Evolutionary conservation across 108 stramenopile genomes (phyloP).

Genomic region (Skeletonema tropicum): DNA sequence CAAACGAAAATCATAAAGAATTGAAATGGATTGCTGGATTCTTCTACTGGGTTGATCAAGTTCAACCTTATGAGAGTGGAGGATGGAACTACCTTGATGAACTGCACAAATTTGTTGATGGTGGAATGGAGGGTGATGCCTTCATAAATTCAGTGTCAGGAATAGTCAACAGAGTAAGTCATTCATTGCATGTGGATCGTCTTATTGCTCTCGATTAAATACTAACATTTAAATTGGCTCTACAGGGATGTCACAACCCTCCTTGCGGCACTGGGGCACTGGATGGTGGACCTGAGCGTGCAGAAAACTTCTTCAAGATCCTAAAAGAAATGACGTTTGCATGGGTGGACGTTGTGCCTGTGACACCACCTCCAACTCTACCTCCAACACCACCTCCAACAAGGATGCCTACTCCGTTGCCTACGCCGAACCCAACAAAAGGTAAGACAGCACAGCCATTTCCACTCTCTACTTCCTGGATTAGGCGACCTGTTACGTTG

Average conservation of each 20-base stretch:
- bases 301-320: slow-evolving; percentile 58
- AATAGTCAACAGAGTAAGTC: slow-evolving; percentile 47
- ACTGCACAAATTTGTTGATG: slow-evolving; percentile 51
- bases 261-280: slow-evolving; percentile 49
- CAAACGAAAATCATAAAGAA: slow-evolving; percentile 8
- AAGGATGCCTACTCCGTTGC: background rate
- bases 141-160: slow-evolving; percentile 52
- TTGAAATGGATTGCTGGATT: slow-evolving; percentile 48
- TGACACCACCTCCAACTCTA: background rate
- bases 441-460: background rate
- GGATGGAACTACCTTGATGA: slow-evolving; percentile 53
- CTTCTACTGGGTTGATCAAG: slow-evolving; percentile 56
- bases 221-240: background rate
- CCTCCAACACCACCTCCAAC: background rate
- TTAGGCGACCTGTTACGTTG: background rate
- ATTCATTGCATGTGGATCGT: background rate
- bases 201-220: background rate
- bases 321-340: slow-evolving; percentile 54
- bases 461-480: background rate
- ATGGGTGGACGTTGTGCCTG: slow-evolving; percentile 18
- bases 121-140: slow-evolving; percentile 36
- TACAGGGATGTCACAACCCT: slow-evolving; percentile 43
- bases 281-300: slow-evolving; percentile 64
- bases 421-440: background rate
- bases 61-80: slow-evolving; percentile 43